Evolutionary conservation across 2,329 filamentous ascomycete species (phyloP), one percentile per base, ranked within the genome.

Genomic region (Talaromyces pinophilus): DNA sequence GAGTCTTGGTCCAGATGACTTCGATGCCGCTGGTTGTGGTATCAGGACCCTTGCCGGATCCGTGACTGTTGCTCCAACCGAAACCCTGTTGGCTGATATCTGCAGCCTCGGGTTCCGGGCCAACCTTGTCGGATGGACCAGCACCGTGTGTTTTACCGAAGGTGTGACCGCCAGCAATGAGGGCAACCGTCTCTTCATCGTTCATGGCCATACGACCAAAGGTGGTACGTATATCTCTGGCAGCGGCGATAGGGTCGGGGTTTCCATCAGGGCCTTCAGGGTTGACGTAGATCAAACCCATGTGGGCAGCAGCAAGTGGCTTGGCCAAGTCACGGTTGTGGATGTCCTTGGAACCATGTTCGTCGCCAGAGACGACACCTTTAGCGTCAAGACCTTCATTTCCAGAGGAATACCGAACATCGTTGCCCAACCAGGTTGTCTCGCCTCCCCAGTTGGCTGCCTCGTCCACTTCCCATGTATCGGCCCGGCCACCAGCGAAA

Each of bases 61-160:
- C 83, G 78, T 87, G 82, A 63, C 80, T 84, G 83, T 87, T 93
- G 70, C 77, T 76, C 91, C 91, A 93, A 71, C 91, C 91, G 11
- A 93, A 79, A 68, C 91, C 91, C 75, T 92, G 89, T 69, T 85
- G 76, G 72, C 89, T 86, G 38, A 93, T 78, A 48, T 78, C 76
- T 64, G 89, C 88, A 13, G 81, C 88, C 72, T 88, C 85, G 22
- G 91, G 91, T 77, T 91, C 91, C 19, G 82, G 78, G 64, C 88
- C 89, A 60, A 92, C 84, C 72, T 92, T 85, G 69, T 85, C 84
- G 19, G 84, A 80, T 17, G 87, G 81, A 65, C 80, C 90, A 38
- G 91, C 90, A 72, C 91, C 91, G 78, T 93, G 91, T 0, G 90
- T 92, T 86, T 93, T 93, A 73, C 91, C 91, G 72, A 93, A 92